Base-by-base conservation (phyloP, 192 early-diverging fungal genomes). In the Lobosporangium transversale region DNA sequence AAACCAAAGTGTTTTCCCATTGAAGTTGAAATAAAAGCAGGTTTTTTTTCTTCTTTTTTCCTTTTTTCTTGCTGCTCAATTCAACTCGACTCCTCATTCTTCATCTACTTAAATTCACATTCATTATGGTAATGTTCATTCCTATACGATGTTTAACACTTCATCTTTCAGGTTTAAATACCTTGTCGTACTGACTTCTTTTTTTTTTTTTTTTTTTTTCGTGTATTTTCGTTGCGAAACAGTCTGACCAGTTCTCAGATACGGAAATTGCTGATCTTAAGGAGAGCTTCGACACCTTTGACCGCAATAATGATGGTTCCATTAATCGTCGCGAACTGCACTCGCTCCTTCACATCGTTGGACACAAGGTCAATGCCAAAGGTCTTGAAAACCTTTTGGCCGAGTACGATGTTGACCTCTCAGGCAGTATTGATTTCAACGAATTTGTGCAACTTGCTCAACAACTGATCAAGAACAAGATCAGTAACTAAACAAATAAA, bases 241-340 rank as follows among this genome's bases (percentile, higher is more conserved):
- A 57, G 44, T 23, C 45, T 10, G 1, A 21, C 37, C 2, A 51
- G 3, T 55, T 75, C 29, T 47, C 71, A 23, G 45, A 35, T 0
- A 5, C 17, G 24, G 44, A 76, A 54, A 18, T 53, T 17, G 47
- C 53, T 8, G 64, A 67, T 29, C 33, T 67, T 53, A 76, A 62
- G 73, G 58, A 67, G 30, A 76, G 73, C 59, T 76, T 76, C 47
- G 47, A 66, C 0, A 33, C 64, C 53, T 76, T 76, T 76, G 73
- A 76, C 53, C 58, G 65, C 42, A 67, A 76, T 42, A 7, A 17
- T 21, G 59, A 76, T 15, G 58, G 58, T 35, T 45, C 53, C 45
- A 76, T 76, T 47, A 36, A n/a, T 35, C 62, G 62, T 31, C 35
- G 45, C 26, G 73, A 76, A 40, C 59, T 76, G 26, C 73, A 48